Evolutionary conservation across 1,139 yeast species (phyloP).

Genomic region (Candida neerlandica): DNA sequence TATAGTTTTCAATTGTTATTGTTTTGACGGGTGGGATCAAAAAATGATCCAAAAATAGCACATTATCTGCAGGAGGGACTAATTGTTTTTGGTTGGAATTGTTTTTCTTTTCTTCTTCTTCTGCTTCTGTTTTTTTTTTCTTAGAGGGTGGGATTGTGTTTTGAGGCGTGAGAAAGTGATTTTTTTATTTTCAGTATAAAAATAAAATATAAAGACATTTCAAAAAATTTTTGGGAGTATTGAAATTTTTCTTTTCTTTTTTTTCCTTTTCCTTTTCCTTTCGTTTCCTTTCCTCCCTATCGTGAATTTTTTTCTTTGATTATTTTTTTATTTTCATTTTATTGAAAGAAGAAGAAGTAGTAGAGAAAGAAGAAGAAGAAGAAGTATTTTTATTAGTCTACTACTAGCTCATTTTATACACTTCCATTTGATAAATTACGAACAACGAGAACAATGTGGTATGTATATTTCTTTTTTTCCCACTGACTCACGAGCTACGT

Average conservation of each 20-base stretch:
- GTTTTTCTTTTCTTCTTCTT: background rate
- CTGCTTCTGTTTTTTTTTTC: background rate
- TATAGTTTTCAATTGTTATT: too few relatives aligned
- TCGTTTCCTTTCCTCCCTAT: background rate
- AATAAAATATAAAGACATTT: constrained; percentile 3
- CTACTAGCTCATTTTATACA: background rate
- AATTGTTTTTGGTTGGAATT: background rate
- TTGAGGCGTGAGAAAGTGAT: too few relatives aligned
- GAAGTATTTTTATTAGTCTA: background rate
- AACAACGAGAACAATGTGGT: constrained; percentile 3
- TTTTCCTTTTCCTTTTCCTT: background rate
- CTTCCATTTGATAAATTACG: constrained; percentile 1
- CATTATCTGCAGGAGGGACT: constrained; percentile 2
- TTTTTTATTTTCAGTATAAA: background rate
- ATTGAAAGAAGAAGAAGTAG: background rate
- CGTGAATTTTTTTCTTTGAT: background rate
- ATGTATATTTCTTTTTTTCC: background rate
- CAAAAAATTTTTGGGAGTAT: constrained; percentile 3
- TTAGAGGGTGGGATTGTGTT: background rate
- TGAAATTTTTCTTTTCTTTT: background rate
- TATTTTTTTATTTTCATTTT: background rate
- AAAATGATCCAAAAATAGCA: constrained; percentile 5
- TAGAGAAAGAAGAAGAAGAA: background rate
- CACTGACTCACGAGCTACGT: too few relatives aligned
- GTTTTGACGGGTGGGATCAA: background rate